phyloP scores from a whole-genome alignment of 768 basidiomycete genomes.

The Xerocomellus intermedius region DNA sequence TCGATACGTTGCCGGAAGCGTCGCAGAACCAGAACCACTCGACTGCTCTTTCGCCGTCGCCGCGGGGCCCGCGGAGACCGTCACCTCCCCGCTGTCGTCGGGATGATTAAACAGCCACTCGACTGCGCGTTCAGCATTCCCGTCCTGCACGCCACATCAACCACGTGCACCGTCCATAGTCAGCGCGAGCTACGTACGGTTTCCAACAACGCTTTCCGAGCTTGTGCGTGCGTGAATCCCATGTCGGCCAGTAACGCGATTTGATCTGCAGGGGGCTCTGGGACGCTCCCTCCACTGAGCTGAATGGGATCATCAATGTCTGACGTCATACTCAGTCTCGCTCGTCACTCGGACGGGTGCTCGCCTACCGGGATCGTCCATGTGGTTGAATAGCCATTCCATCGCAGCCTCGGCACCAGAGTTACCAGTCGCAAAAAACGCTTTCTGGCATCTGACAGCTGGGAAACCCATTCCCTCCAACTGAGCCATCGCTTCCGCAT shows the following conservation, averaged over 20 bases:
- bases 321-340: slow-evolving; percentile 29
- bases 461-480: slow-evolving; percentile 94
- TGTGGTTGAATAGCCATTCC: slow-evolving; percentile 94
- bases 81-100: slow-evolving; percentile 73
- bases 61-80: slow-evolving; percentile 25
- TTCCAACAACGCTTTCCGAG: slow-evolving; percentile 81
- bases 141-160: slow-evolving; percentile 43
- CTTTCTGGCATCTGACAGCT: slow-evolving; percentile 79
- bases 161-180: background rate
- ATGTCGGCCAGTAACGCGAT: slow-evolving; percentile 79
- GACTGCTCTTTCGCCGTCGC: slow-evolving; percentile 4
- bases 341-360: background rate
- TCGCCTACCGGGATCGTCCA: slow-evolving; percentile 84
- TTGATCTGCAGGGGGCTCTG: slow-evolving; percentile 69
- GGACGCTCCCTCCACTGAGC: slow-evolving; percentile 22
- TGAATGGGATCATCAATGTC: slow-evolving; percentile 85
- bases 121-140: slow-evolving; percentile 80
- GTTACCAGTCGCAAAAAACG: slow-evolving; percentile 84
- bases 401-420: slow-evolving; percentile 77
- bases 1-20: slow-evolving; percentile 56
- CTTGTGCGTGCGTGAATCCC: slow-evolving; percentile 87
- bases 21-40: slow-evolving; percentile 44
- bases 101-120: slow-evolving; percentile 97
- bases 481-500: slow-evolving; percentile 69
- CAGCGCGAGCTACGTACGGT: slow-evolving; percentile 53